A percentile compares a stretch with the other conserved stretches of the same genome.
phyloP scores from a whole-genome alignment of 768 basidiomycete genomes.

The Tephrocybe sp. region DNA sequence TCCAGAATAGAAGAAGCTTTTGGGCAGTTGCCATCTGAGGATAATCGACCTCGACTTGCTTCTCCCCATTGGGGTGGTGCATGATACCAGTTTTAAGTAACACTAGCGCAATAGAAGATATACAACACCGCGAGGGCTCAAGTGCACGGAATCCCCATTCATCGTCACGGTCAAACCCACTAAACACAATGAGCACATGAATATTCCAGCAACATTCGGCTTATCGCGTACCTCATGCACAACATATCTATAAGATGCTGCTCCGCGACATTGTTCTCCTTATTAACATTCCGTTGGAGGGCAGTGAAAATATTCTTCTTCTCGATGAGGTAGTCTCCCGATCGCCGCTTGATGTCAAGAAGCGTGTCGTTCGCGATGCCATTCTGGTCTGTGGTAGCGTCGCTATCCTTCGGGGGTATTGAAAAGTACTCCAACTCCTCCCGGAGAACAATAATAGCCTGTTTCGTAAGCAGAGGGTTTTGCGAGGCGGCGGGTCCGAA shows the following conservation, averaged over 20 bases:
- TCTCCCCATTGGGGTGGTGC: constrained; percentile 68
- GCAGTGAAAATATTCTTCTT: constrained; percentile 96
- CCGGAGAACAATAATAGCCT: constrained; percentile 96
- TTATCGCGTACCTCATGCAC: constrained; percentile 83
- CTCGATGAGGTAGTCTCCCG: constrained; percentile 85
- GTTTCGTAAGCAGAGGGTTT: constrained; percentile 92
- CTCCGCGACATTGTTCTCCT: constrained; percentile 98
- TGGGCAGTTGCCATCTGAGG: constrained; percentile 96
- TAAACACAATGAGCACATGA: constrained; percentile 27
- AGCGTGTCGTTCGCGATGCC: constrained; percentile 81
- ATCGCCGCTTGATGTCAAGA: constrained; percentile 79
- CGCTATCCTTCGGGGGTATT: constrained; percentile 75
- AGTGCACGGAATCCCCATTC: constrained; percentile 97
- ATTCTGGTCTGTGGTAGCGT: constrained; percentile 67
- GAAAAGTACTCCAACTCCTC: constrained; percentile 99
- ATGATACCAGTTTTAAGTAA: constrained; percentile 95
- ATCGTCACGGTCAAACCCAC: constrained; percentile 97
- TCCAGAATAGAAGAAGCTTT: constrained; percentile 96
- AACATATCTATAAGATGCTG: constrained; percentile 99
- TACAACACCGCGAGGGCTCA: constrained; percentile 95
- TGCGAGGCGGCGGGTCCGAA: constrained; percentile 68
- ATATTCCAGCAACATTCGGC: background rate
- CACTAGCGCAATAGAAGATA: constrained; percentile 97
- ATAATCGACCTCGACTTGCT: constrained; percentile 81
- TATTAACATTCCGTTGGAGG: constrained; percentile 96